Base-by-base conservation (phyloP, 257 asterid species). In the Jaltomata sinuosa region DNA sequence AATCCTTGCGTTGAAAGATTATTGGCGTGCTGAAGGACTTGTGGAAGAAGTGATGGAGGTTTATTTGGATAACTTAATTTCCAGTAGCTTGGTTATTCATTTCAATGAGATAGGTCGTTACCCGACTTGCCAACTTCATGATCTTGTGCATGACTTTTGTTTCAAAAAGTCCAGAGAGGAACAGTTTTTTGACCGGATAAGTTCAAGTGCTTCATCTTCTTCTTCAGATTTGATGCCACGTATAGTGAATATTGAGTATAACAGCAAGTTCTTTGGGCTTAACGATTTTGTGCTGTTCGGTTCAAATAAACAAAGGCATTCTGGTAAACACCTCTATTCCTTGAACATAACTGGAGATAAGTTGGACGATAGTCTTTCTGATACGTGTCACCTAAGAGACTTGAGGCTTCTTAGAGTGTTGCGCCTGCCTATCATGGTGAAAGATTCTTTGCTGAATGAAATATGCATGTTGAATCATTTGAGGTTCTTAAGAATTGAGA, bases 71-170 rank as follows among this genome's bases (percentile, higher is more conserved):
- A 57, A 9, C 0, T n/a, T 57, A 57, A 9, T n/a, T 57, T 57
- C 65, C 65, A 57, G 65, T 57, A 57, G 65, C 65, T 57, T 57
- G 31, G 65, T 10, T n/a, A 57, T 57, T 57, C 0, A 6, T 57
- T n/a, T n/a, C 65, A 57, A n/a, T 57, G 31, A 3, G 15, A 57
- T 57, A n/a, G 65, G 65, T n/a, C 6, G 47, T 8, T 6, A 71
- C 11, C 84, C 22, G 29, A 38, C 87, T 14, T 76, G 86, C 31
- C 38, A 42, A 22, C 54, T 84, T 40, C 90, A 87, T 42, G 88
- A 87, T 76, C 77, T 85, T 22, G 29, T 87, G 87, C 74, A 82
- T 31, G 83, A 83, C 1, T 57, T 84, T 45, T 84, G 88, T 80
- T 47, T 72, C 77, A 84, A 84, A 74, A 88, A 74, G 69, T 85